Evolutionary conservation across 73 alveolate genomes (phyloP).

Genomic region (Tetrahymena borealis): DNA sequence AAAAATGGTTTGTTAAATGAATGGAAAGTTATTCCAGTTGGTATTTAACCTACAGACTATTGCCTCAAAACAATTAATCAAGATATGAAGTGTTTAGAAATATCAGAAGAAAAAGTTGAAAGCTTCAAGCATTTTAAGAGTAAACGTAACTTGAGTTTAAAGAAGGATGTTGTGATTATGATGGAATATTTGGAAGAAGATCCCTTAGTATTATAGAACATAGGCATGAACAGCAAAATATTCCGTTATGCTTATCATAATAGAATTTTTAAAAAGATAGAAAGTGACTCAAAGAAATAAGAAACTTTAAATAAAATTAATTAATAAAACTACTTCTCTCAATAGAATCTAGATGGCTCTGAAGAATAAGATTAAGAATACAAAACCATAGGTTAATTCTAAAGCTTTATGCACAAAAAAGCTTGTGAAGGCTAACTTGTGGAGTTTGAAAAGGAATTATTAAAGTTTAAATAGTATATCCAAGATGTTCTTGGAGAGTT

Average conservation of each 20-base stretch:
- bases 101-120: neutral
- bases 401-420: neutral
- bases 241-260: constrained; percentile 40
- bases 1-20: neutral
- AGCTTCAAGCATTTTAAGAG: neutral
- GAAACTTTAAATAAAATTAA: neutral
- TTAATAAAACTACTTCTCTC: neutral
- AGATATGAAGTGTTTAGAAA: neutral
- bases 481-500: constrained; percentile 19
- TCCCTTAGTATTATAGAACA: constrained; percentile 38
- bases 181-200: constrained; percentile 49
- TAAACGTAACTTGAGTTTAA: neutral
- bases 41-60: neutral
- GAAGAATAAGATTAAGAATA: constrained; percentile 3
- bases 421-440: constrained; percentile 11
- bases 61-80: neutral
- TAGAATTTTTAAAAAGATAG: constrained; percentile 9
- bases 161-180: constrained; percentile 37
- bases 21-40: neutral
- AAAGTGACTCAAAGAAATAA: neutral
- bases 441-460: constrained; percentile 10
- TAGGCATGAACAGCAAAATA: constrained; percentile 45
- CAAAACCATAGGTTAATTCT: neutral
- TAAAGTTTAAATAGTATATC: constrained; percentile 20
- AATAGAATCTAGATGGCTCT: neutral